Evolutionary conservation across 2,329 filamentous ascomycete species (phyloP).

Genomic region (Nemania sp.): DNA sequence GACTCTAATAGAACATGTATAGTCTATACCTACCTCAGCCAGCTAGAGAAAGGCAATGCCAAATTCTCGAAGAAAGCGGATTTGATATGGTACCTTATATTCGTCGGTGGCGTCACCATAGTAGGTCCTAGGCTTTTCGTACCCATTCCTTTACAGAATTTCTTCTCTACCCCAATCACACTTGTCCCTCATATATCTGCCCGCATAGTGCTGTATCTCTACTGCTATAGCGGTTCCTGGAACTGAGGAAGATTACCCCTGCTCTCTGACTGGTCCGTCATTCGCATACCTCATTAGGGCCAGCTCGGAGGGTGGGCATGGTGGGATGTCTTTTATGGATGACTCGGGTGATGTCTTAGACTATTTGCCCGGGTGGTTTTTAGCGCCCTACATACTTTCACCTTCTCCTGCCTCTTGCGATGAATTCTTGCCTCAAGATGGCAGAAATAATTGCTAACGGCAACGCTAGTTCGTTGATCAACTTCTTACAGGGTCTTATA

Average conservation of each 20-base stretch:
- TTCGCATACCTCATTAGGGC: constrained; percentile 66
- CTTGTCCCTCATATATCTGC: constrained; percentile 70
- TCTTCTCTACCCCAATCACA: constrained; percentile 20
- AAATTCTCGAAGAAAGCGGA: constrained; percentile 77
- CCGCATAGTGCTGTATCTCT: constrained; percentile 67
- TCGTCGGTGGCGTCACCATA: constrained; percentile 71
- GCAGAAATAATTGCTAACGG: constrained; percentile 31
- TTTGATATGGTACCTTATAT: constrained; percentile 77
- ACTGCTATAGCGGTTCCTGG: constrained; percentile 83
- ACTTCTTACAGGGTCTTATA: constrained; percentile 52
- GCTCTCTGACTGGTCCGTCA: constrained; percentile 62
- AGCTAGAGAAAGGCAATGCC: constrained; percentile 71
- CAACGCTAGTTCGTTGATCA: constrained; percentile 53
- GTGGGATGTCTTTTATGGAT: constrained; percentile 73
- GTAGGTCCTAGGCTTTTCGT: constrained; percentile 60
- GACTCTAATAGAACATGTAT: constrained; percentile 37
- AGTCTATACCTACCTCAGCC: constrained; percentile 75
- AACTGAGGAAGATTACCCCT: constrained; percentile 81
- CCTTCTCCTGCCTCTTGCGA: constrained; percentile 24
- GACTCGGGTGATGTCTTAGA: constrained; percentile 61
- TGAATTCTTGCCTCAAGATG: neutral
- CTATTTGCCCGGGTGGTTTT: constrained; percentile 62
- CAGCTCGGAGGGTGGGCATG: constrained; percentile 70
- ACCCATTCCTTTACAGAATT: constrained; percentile 7
- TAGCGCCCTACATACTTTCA: constrained; percentile 62